Base-by-base conservation (phyloP, 257 asterid species). In the Solanum pinnatisectum region DNA sequence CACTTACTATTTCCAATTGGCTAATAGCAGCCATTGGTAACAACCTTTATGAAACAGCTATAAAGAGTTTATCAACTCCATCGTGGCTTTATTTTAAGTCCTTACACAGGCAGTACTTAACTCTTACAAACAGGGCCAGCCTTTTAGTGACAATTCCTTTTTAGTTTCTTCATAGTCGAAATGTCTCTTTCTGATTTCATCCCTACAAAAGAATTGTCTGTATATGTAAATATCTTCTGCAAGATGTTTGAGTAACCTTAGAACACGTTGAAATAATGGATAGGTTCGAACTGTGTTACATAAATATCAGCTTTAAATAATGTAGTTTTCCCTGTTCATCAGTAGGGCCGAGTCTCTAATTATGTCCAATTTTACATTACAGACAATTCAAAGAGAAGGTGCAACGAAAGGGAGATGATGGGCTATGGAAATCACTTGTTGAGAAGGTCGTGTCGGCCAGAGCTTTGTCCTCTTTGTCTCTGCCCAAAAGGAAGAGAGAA, bases 321-420 rank as follows among this genome's bases (percentile, higher is more conserved):
- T 2, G 15, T 84, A 36, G 20, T 39, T 85, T 63, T 40, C 32
- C 39, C 30, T 85, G 39, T 63, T 83, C n/a, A 74, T 87, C 73
- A 72, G 90, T 90, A 22, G 86, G 87, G 71, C 81, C 88, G 49
- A 33, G 86, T 52, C 46, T 82, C 44, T 82, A 82, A 82, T 32
- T 32, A 30, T 82, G 13, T 49, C 71, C 22, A 36, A 9, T 30
- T 44, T 82, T 32, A 32, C 65, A n/a, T 71, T 11, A 73, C 98
- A 96, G 98, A 78, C 95, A 96, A 90, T 93, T 96, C 92, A 94
- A 93, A 91, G 67, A 93, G 79, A 95, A 95, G 93, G 92, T 59
- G 36, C 93, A 87, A 84, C 91, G 87, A 87, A 90, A 89, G 76
- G 91, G 90, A 18, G 92, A 74, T 0, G 98, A 94, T 42, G 32